Conservation (phyloP, 2,329 filamentous ascomycete species). For the Dothiorella sarmentorum region DNA sequence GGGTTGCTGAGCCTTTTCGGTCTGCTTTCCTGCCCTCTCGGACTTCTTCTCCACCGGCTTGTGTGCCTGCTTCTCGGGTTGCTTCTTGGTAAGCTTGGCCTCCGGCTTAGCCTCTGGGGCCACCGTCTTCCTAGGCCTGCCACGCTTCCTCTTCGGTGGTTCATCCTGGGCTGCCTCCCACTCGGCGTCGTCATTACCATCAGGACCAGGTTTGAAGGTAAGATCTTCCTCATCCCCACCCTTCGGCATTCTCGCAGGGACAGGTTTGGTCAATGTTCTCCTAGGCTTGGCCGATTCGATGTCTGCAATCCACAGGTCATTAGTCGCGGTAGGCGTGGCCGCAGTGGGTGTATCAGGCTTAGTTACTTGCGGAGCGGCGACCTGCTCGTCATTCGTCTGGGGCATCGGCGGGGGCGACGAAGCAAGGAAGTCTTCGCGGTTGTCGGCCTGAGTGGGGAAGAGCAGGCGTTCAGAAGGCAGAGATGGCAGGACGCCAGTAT, state of each 20-base stretch:
- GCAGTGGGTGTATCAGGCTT: background rate
- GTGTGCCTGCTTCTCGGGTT: background rate
- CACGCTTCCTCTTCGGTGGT: conserved; percentile 16
- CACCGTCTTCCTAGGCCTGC: conserved; percentile 13
- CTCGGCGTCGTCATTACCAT: background rate
- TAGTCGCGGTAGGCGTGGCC: background rate
- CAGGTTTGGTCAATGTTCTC: conserved; percentile 24
- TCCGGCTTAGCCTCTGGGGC: background rate
- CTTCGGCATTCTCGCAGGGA: conserved; percentile 40
- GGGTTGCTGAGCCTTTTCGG: too few relatives aligned
- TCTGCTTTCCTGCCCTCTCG: too few relatives aligned
- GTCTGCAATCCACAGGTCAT: conserved; percentile 16
- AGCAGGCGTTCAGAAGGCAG: conserved; percentile 40
- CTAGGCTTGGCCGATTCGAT: conserved; percentile 28
- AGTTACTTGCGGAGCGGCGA: background rate
- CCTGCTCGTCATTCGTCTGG: background rate
- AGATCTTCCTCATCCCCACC: conserved; percentile 28
- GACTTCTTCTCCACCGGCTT: too few relatives aligned
- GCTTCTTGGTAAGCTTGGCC: background rate
- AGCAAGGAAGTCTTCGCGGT: background rate
- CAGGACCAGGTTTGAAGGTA: conserved; percentile 14
- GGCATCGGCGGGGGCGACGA: background rate
- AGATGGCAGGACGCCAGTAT: conserved; percentile 27
- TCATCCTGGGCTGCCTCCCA: background rate
- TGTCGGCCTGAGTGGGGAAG: conserved; percentile 26